Base-by-base conservation (phyloP, 345 rosid genomes). In the Cardamine occulta region DNA sequence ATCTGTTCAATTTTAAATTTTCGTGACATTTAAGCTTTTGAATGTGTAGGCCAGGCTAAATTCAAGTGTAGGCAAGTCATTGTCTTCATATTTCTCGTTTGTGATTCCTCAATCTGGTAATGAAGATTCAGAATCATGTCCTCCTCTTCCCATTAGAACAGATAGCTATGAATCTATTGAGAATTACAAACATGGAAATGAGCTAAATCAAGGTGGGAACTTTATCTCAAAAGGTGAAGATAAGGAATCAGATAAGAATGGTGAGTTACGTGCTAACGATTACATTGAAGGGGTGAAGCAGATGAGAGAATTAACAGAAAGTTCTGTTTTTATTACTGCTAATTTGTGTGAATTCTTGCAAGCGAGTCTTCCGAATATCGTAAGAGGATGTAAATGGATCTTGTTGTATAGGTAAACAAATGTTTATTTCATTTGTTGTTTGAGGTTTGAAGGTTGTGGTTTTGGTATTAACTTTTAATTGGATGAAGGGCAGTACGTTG, bases 401-500 rank as follows among this genome's bases (percentile, higher is more conserved):
- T 82, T 95, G 86, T 18, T 92, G 69, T 95, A 92, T 69, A 92
- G 97, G 99, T 91, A 80, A 82, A 24, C 11, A 10, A 9, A 18
- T 66, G 66, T 79, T 66, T 60, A 4, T 55, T 75, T 71, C 29
- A 18, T 28, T 35, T 60, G 11, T 49, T 69, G 14, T 40, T 54
- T 48, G 56, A 32, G 40, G 14, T 35, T 26, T 34, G 47, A 29
- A 55, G 40, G 4, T 70, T 70, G 3, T 68, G 28, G 24, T 79
- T 82, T 81, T 63, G 71, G 32, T 72, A 39, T 80, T 79, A 40
- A 63, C 78, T 82, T 59, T 77, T 81, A 4, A 32, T 88, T 65
- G 66, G 87, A 81, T 91, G 92, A 91, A 95, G 97, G 97, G 96
- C 97, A 92, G 99, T 81, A 90, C 97, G 77, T 81, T 85, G 82